Base-by-base conservation (phyloP, 2,329 filamentous ascomycete genomes). In the Colletotrichum kahawae region DNA sequence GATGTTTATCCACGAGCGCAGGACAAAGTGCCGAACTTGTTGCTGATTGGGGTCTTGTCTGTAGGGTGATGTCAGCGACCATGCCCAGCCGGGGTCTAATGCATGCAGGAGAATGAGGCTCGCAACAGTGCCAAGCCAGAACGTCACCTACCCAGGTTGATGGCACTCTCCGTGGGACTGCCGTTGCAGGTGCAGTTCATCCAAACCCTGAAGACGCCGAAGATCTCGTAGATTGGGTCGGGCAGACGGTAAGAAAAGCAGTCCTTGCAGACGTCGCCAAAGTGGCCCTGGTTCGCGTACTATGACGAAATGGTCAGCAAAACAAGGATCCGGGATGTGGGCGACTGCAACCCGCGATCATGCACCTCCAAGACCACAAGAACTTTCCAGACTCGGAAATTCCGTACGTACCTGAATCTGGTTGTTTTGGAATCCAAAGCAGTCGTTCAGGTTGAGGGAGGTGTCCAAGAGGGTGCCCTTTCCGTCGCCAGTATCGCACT, bases 211-310 rank as follows among this genome's bases (percentile, higher is more conserved):
- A 56, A 67, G n/a, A 63, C 64, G 3, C 72, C 72, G 27, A 71
- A 75, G n/a, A 67, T 27, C 7, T 60, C 68, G 16, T 71, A 72
- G 27, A 75, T 56, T 2, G 71, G 67, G 34, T 76, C 67, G 8
- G 43, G 63, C 14, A 76, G 43, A 24, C 82, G 63, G 54, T 76
- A 68, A 6, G 65, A 70, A 51, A 74, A 63, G 29, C 75, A 75
- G 9, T 71, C 72, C 29, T 66, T 62, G 77, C 82, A 84, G 67
- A 77, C 79, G 18, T 81, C 80, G 16, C 78, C 76, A 21, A 76
- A 75, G 33, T 77, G 67, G 43, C 76, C 77, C 13, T 71, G 67
- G 65, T 48, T 71, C 36, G 21, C 36, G 48, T 43, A 74, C 68
- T 77, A n/a, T 12, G 34, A 59, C 16, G 18, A 13, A 67, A n/a